phyloP scores from a whole-genome alignment of 1,284 basidiomycete species.

The Chiua sp. region DNA sequence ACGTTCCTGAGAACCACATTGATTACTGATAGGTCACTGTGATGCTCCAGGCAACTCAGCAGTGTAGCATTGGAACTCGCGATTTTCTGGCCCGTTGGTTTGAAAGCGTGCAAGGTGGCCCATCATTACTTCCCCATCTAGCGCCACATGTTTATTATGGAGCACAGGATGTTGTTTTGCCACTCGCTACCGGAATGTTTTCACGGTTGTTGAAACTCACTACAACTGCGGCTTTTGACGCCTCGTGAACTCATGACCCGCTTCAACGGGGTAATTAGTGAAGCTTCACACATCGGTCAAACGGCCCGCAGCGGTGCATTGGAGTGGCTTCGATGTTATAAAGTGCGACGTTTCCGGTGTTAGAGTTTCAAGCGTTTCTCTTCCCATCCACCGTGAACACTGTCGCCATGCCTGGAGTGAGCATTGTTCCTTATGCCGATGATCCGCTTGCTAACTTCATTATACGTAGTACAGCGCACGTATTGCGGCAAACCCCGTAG shows the following conservation, averaged over 20 bases:
- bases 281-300: conserved; percentile 1
- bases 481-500: conserved; percentile 56
- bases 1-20: no score
- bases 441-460: conserved; percentile 8
- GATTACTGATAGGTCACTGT: no score
- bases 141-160: no score
- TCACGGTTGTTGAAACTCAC: no score
- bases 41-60: no score
- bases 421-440: conserved; percentile 5
- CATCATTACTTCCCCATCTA: no score
- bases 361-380: background rate
- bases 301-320: conserved; percentile 3
- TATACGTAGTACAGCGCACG: conserved; percentile 52
- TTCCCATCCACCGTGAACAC: conserved; percentile 1
- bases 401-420: conserved; percentile 29
- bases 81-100: no score
- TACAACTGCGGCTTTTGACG: no score
- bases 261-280: background rate
- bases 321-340: conserved; percentile 9
- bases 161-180: no score
- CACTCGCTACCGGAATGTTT: no score
- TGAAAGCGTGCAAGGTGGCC: no score
- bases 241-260: background rate
- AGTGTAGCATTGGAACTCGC: no score
- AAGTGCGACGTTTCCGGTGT: conserved; percentile 4